A percentile compares a stretch with the other conserved stretches of the same genome.
Evolutionary conservation across 2,329 filamentous ascomycete genomes (phyloP).

Genomic region (Calonectria ilicicola): DNA sequence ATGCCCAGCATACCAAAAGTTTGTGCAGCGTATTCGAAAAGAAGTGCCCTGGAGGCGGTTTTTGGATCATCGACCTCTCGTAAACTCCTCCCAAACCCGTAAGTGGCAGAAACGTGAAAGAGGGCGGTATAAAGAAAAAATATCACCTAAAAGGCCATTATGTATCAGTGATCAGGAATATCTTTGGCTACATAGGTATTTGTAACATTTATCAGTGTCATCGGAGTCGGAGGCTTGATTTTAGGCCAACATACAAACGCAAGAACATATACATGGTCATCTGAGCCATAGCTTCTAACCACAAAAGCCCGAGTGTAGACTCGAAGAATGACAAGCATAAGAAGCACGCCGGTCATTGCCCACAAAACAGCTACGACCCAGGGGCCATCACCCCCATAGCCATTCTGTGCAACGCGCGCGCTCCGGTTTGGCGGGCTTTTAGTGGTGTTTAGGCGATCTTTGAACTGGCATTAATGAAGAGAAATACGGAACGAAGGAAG

Average conservation of each 20-base stretch:
- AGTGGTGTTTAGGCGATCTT: not conserved
- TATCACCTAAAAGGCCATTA: slow-evolving; percentile 13
- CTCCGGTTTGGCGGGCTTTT: not conserved
- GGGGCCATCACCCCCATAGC: slow-evolving; percentile 8
- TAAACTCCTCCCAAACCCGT: slow-evolving; percentile 48
- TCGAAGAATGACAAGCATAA: slow-evolving; percentile 47
- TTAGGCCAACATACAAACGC: slow-evolving; percentile 6
- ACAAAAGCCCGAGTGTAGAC: slow-evolving; percentile 48
- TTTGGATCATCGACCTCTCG: slow-evolving; percentile 28
- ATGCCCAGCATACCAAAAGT: slow-evolving; percentile 50
- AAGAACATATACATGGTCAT: slow-evolving; percentile 45
- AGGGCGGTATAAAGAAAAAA: slow-evolving; percentile 47
- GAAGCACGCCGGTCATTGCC: slow-evolving; percentile 31
- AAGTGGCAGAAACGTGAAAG: slow-evolving; percentile 39
- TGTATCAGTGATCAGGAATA: not conserved
- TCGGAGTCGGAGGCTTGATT: not conserved
- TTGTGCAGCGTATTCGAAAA: slow-evolving; percentile 47
- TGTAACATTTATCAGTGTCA: not conserved
- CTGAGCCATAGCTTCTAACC: slow-evolving; percentile 43
- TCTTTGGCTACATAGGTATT: not conserved
- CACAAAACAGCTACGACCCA: slow-evolving; percentile 25
- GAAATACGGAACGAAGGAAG: not conserved
- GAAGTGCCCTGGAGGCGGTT: slow-evolving; percentile 36
- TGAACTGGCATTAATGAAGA: no score
- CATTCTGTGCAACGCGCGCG: not conserved